A percentile compares a stretch with the other conserved stretches of the same genome.
Conservation (phyloP, 148 eudicot species). For the Oxyria digyna region DNA sequence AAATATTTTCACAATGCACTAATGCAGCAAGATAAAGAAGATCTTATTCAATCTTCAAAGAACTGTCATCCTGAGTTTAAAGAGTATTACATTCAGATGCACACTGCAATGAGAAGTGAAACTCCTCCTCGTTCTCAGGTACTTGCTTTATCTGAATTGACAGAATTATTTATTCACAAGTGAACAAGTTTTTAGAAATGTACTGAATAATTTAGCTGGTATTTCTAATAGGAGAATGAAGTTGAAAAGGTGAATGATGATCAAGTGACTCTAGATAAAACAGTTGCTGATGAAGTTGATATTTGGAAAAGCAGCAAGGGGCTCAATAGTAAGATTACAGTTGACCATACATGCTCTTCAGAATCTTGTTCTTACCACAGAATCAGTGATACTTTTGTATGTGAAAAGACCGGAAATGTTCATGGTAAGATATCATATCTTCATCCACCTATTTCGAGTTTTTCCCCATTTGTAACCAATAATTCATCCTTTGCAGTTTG, state of each 20-base stretch:
- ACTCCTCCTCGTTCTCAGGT: constrained; percentile 95
- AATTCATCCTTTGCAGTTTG: constrained; percentile 45
- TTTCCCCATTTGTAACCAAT: neutral
- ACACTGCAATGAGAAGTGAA: constrained; percentile 86
- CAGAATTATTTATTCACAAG: neutral
- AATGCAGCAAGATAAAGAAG: constrained; percentile 94
- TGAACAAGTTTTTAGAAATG: neutral
- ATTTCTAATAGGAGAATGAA: neutral
- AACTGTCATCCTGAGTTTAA: constrained; percentile 78
- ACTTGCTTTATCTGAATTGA: neutral
- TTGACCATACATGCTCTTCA: constrained; percentile 77
- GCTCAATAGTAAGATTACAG: constrained; percentile 55
- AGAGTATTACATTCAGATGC: constrained; percentile 95
- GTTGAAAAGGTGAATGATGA: constrained; percentile 64
- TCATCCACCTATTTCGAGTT: neutral
- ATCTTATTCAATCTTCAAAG: constrained; percentile 67
- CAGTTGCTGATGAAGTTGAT: constrained; percentile 88
- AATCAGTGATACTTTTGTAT: constrained; percentile 81
- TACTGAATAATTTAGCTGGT: neutral
- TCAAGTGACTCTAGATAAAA: constrained; percentile 55
- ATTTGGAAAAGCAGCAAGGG: constrained; percentile 82
- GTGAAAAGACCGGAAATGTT: constrained; percentile 92
- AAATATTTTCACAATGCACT: neutral
- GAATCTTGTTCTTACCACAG: constrained; percentile 75
- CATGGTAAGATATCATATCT: constrained; percentile 62